Percentiles rank a stretch among this genome's conserved stretches.
Evolutionary conservation across 1,284 basidiomycete species (phyloP).

Genomic region (Takashimella tepidaria): DNA sequence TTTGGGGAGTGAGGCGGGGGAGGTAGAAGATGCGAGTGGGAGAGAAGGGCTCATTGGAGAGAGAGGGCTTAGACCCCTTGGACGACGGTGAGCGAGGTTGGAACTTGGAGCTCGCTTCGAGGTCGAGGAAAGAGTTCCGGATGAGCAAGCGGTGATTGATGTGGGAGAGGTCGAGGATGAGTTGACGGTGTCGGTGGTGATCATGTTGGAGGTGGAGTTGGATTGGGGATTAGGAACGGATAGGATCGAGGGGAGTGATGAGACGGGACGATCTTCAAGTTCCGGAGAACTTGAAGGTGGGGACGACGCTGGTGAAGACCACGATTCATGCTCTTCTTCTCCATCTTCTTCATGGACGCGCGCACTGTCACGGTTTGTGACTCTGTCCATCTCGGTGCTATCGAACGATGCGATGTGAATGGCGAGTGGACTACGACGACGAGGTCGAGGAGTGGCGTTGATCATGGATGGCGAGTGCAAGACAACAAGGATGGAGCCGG

Average conservation of each 20-base stretch:
- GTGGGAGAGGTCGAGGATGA: background rate
- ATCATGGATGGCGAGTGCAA: background rate
- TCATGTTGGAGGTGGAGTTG: constrained; percentile 2
- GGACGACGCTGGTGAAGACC: background rate
- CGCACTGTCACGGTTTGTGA: background rate
- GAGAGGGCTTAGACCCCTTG: constrained; percentile 16
- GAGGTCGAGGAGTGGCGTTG: background rate
- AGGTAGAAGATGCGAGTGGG: background rate
- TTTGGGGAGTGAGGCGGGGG: constrained; percentile 23
- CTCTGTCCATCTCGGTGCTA: background rate
- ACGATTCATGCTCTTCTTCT: background rate
- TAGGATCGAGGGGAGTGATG: background rate
- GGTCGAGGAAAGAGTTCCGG: background rate
- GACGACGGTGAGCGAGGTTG: background rate
- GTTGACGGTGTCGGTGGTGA: constrained; percentile 1
- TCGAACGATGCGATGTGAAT: background rate
- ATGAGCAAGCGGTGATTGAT: background rate
- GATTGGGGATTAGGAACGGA: background rate
- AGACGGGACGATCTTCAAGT: background rate
- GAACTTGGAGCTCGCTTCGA: background rate
- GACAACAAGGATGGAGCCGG: background rate
- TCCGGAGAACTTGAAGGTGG: background rate
- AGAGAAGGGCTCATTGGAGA: constrained; percentile 8
- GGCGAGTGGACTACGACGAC: background rate
- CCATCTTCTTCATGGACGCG: background rate